Evolutionary conservation across 2,329 filamentous ascomycete genomes (phyloP).

Genomic region (Pseudogymnoascus verrucosus): DNA sequence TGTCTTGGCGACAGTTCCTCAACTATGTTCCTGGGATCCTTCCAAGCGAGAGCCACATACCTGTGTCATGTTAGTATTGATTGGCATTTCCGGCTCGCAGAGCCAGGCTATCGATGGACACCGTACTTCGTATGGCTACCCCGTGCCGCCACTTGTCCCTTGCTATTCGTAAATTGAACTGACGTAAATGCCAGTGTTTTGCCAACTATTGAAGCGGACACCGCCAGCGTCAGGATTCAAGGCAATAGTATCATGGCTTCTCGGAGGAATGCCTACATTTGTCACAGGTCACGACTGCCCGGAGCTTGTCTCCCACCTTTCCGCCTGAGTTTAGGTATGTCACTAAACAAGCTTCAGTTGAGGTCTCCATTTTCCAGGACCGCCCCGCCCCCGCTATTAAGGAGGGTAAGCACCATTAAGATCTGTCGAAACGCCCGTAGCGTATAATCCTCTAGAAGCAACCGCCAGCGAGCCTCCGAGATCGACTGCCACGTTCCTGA

Average conservation of each 20-base stretch:
- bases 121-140: conserved; percentile 59
- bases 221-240: conserved; percentile 6
- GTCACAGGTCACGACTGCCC: conserved; percentile 50
- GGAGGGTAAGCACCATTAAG: conserved; percentile 42
- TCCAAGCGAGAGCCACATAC: conserved; percentile 29
- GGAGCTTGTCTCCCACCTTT: conserved; percentile 47
- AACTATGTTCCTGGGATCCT: conserved; percentile 28
- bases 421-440: conserved; percentile 58
- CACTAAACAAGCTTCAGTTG: conserved; percentile 34
- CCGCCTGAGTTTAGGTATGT: conserved; percentile 55
- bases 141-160: conserved; percentile 51
- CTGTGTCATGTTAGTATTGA: conserved; percentile 16
- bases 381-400: background rate
- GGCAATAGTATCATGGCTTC: background rate
- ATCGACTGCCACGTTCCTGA: conserved; percentile 38
- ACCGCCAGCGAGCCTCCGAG: conserved; percentile 58
- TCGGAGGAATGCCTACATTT: conserved; percentile 40
- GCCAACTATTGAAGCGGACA: conserved; percentile 39
- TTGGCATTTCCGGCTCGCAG: background rate
- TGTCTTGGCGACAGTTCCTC: conserved; percentile 23
- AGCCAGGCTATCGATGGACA: conserved; percentile 4
- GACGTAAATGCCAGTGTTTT: conserved; percentile 55
- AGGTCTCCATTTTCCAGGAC: conserved; percentile 1
- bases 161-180: conserved; percentile 49
- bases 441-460: conserved; percentile 54